These are phyloP conservation scores for Mucor velutinosus DNA, from an alignment of 371 early-diverging fungal species.

Conservation along the genomic window DNA sequence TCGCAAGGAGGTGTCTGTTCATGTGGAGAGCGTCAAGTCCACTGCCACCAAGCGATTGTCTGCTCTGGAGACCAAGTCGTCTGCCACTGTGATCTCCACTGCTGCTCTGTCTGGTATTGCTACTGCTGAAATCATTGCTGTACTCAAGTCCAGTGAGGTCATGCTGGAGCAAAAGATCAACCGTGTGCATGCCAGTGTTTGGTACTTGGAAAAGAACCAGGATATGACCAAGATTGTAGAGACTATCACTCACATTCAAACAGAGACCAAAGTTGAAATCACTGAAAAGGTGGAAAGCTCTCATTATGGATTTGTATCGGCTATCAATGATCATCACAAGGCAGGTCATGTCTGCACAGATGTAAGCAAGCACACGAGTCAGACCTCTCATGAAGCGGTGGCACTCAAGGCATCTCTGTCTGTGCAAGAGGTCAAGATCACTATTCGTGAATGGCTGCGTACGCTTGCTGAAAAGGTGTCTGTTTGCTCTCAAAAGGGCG, in stretches of 20 bases:
- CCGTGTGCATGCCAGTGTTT: slow-evolving; percentile 26
- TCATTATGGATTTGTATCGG: slow-evolving; percentile 15
- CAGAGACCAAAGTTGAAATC: slow-evolving; percentile 26
- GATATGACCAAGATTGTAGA: slow-evolving; percentile 19
- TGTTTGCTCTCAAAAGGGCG: slow-evolving; percentile 20
- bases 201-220: slow-evolving; percentile 25
- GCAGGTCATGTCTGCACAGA: slow-evolving; percentile 11
- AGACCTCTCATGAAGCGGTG: neutral
- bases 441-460: slow-evolving; percentile 30
- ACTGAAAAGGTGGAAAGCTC: slow-evolving; percentile 26
- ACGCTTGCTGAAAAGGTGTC: slow-evolving; percentile 33
- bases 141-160: slow-evolving; percentile 23
- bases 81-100: slow-evolving; percentile 19
- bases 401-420: slow-evolving; percentile 16
- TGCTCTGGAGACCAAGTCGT: slow-evolving; percentile 29
- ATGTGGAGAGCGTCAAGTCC: slow-evolving; percentile 19
- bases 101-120: slow-evolving; percentile 30
- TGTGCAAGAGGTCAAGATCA: slow-evolving; percentile 30
- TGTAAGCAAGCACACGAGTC: neutral
- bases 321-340: slow-evolving; percentile 15
- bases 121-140: slow-evolving; percentile 24
- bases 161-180: slow-evolving; percentile 22
- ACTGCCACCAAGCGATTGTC: slow-evolving; percentile 30
- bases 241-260: slow-evolving; percentile 12
- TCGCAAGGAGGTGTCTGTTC: slow-evolving; percentile 19